Percentiles rank a stretch among this genome's conserved stretches.
These are phyloP conservation scores for Nevesoporus exiguus DNA, from an alignment of 768 basidiomycete genomes.

Conservation along the genomic window DNA sequence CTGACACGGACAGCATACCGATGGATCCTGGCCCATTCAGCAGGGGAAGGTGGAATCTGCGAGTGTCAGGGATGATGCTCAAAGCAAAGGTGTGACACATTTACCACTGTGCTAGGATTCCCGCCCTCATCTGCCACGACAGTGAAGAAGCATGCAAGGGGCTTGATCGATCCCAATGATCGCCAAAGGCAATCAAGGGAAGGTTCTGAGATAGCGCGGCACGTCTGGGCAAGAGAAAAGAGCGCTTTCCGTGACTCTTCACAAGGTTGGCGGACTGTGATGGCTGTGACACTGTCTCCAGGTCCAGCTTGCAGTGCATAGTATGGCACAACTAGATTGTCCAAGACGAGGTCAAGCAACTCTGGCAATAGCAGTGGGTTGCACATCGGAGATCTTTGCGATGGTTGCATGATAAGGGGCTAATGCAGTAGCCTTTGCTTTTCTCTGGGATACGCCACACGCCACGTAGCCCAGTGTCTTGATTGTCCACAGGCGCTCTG, in stretches of 20 bases:
- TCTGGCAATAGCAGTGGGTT: too few relatives aligned
- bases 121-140: not conserved
- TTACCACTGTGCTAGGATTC: not conserved
- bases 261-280: not conserved
- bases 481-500: too few relatives aligned
- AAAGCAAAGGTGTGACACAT: not conserved
- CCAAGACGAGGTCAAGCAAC: too few relatives aligned
- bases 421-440: too few relatives aligned
- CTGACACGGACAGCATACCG: not conserved
- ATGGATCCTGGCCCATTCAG: not conserved
- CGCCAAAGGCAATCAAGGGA: not conserved
- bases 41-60: not conserved
- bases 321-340: too few relatives aligned
- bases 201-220: not conserved
- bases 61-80: not conserved
- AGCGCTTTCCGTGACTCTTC: not conserved
- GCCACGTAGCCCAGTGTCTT: too few relatives aligned
- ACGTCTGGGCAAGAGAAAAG: not conserved
- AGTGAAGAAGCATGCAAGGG: not conserved
- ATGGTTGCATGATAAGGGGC: too few relatives aligned
- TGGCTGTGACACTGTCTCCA: not conserved
- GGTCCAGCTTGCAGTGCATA: not conserved
- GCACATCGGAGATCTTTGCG: too few relatives aligned
- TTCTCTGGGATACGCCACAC: too few relatives aligned
- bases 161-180: not conserved